Base-by-base conservation (phyloP, 163 green algal genomes). In the Chlorella variabilis region DNA sequence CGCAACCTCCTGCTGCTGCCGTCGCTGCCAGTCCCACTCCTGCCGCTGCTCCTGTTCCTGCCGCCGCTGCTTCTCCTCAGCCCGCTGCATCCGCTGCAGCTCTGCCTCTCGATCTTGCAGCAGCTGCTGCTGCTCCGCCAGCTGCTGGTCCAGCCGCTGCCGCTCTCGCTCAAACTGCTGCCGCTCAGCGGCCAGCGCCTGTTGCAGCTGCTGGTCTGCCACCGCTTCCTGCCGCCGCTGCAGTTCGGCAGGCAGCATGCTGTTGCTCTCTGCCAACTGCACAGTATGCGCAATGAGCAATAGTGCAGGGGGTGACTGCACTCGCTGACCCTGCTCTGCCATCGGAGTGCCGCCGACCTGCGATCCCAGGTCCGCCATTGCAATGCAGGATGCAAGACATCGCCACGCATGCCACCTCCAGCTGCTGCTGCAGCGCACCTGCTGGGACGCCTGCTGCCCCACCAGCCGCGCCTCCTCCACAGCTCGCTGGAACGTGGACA, bases 151-250 rank as follows among this genome's bases (percentile, higher is more conserved):
- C n/a, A 83, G 51, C 17, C 38, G 77, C 36, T 31, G 77, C 51
- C 77, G 77, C 66, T 83, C 77, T 49, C 38, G n/a, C 39, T 69
- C 45, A 70, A 71, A 83, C 34, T 83, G 48, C 65, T 61, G n/a
- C 49, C 77, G 66, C 66, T 83, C 77, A 2, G 39, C 38, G 2
- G 66, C 48, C 65, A 77, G 77, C 51, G 29, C 25, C 34, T 59
- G 7, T 36, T 71, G 49, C 66, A 77, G 49, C 65, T 59, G 39
- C 41, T 66, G 31, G 70, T 63, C 75, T 7, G 66, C 66, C 36
- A 71, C 77, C 6, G 67, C 77, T 2, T 49, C 77, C 51, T 77
- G 66, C 21, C 66, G 77, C 51, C 49, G 48, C 51, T 77, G 77
- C 65, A 77, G 77, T 25, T 58, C n/a, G 6, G 66, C 66, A 1